Conservation (phyloP, 2,329 filamentous ascomycete genomes). For the Fusarium veterinarium region DNA sequence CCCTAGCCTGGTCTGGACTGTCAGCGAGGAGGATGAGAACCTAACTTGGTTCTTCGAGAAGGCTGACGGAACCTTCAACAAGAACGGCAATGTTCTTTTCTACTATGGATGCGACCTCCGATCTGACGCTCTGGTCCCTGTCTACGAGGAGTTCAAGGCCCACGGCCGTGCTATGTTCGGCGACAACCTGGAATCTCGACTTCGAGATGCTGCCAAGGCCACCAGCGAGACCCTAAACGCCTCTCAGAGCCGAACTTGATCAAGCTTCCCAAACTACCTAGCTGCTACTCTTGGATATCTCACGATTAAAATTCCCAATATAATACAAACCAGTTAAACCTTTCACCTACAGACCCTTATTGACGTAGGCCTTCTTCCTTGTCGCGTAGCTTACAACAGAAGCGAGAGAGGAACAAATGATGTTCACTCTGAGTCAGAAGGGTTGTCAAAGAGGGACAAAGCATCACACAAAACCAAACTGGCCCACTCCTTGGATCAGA, state of each 20-base stretch:
- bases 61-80: conserved; percentile 89
- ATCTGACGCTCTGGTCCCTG: conserved; percentile 78
- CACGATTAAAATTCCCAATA: background rate
- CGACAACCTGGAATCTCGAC: conserved; percentile 88
- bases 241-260: conserved; percentile 40
- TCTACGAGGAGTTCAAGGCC: conserved; percentile 81
- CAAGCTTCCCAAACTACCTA: conserved; percentile 1
- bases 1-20: conserved; percentile 93
- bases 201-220: conserved; percentile 80
- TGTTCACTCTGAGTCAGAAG: background rate
- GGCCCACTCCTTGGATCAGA: background rate
- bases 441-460: background rate
- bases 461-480: background rate
- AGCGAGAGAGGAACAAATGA: background rate
- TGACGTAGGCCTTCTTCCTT: background rate
- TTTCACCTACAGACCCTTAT: background rate
- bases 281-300: background rate
- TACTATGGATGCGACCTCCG: conserved; percentile 91
- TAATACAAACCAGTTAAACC: background rate
- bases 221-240: conserved; percentile 65
- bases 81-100: conserved; percentile 90
- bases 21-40: conserved; percentile 95
- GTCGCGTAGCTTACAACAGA: background rate
- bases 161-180: conserved; percentile 89
- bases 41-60: conserved; percentile 99